These are phyloP conservation scores for Phytophthora pseudosyringae DNA, from an alignment of 352 stramenopile genomes.

Conservation along the genomic window DNA sequence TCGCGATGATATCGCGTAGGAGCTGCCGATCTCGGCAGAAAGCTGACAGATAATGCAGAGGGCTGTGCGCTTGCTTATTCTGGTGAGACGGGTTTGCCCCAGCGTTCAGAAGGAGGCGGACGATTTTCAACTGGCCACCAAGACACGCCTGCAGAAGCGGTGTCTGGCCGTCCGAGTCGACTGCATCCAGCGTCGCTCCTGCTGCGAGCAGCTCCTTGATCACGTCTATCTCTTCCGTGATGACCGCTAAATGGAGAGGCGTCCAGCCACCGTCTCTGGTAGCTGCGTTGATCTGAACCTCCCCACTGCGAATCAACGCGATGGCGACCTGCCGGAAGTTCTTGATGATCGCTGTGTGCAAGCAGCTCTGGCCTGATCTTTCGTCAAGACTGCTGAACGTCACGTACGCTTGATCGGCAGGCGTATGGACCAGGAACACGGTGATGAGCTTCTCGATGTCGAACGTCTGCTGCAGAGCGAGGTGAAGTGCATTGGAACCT, in stretches of 20 bases:
- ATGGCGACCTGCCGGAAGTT: conserved; percentile 59
- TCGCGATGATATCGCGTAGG: conserved; percentile 52
- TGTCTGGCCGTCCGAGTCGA: conserved; percentile 71
- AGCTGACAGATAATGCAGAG: conserved; percentile 69
- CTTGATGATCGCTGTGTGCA: conserved; percentile 72
- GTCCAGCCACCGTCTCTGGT: conserved; percentile 60
- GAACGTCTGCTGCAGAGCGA: conserved; percentile 68
- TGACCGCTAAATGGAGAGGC: conserved; percentile 68
- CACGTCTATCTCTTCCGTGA: conserved; percentile 57
- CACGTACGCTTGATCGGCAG: conserved; percentile 26
- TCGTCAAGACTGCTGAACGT: conserved; percentile 59
- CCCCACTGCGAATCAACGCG: conserved; percentile 47
- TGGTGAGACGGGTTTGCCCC: conserved; percentile 68
- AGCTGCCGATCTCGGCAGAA: conserved; percentile 65
- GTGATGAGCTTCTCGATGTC: conserved; percentile 63
- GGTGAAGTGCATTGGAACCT: conserved; percentile 65
- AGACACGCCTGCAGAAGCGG: conserved; percentile 66
- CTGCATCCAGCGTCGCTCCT: conserved; percentile 60
- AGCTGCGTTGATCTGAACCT: conserved; percentile 53
- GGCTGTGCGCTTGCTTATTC: conserved; percentile 70
- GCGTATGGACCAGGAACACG: conserved; percentile 41
- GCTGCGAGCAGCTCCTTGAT: conserved; percentile 51
- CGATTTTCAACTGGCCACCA: conserved; percentile 53
- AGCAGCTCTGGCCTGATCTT: conserved; percentile 46
- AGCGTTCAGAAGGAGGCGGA: conserved; percentile 49